A percentile compares a stretch with the other conserved stretches of the same genome.
Conservation (phyloP, 78 protist species). For the Dictyostelium citrinum region DNA sequence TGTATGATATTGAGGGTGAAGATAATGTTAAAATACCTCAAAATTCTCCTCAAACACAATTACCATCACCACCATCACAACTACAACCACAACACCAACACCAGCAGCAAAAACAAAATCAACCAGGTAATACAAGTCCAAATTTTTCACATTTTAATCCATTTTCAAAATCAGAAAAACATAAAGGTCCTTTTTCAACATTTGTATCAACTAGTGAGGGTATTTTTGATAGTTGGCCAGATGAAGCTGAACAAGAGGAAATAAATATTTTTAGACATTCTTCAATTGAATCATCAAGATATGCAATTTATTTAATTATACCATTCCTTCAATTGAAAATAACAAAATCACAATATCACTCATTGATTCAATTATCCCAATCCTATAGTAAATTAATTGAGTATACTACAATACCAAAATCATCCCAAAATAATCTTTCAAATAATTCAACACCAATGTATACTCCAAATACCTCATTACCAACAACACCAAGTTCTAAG, state of each 20-base stretch:
- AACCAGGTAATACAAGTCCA: neutral
- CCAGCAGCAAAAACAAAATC: neutral
- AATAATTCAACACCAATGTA: constrained; percentile 4
- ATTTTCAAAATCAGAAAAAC: constrained; percentile 19
- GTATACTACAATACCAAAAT: neutral
- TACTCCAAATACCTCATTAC: neutral
- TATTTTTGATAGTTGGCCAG: constrained; percentile 44
- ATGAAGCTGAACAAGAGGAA: constrained; percentile 71
- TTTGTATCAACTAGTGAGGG: constrained; percentile 62
- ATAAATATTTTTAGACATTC: constrained; percentile 49
- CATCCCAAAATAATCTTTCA: too few relatives aligned
- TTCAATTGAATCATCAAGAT: constrained; percentile 70
- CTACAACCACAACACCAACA: neutral
- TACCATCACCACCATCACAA: neutral
- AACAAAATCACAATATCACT: constrained; percentile 11
- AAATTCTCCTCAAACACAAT: neutral
- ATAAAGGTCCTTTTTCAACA: constrained; percentile 66
- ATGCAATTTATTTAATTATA: constrained; percentile 29
- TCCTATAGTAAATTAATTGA: neutral
- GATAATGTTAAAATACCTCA: neutral
- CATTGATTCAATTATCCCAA: neutral
- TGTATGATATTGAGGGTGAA: neutral
- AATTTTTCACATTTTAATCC: constrained; percentile 53
- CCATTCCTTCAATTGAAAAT: constrained; percentile 12
- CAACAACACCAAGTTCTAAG: neutral